Evolutionary conservation across 257 asterid genomes (phyloP).

Genomic region (Solanum phureja): DNA sequence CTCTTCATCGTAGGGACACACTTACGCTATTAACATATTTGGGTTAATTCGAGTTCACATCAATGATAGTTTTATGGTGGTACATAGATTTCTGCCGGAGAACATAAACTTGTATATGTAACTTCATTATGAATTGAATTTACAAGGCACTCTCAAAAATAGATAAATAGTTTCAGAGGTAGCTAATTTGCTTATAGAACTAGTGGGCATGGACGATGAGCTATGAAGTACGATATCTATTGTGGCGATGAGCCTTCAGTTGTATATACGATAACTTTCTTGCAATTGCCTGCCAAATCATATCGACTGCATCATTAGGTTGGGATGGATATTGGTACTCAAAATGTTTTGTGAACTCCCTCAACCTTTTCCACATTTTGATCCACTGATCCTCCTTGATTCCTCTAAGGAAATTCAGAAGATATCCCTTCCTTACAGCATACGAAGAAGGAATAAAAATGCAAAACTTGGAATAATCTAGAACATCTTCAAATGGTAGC

Average conservation of each 20-base stretch:
- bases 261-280: slow-evolving; percentile 29
- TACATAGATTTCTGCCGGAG: neutral
- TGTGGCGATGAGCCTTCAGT: slow-evolving; percentile 39
- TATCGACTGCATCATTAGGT: slow-evolving; percentile 63
- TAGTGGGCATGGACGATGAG: slow-evolving; percentile 1
- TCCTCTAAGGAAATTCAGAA: slow-evolving; percentile 58
- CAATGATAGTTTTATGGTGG: neutral
- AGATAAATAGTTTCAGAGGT: neutral
- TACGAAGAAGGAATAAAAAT: slow-evolving; percentile 44
- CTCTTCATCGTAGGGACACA: neutral
- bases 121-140: neutral
- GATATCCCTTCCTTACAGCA: slow-evolving; percentile 51
- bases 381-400: slow-evolving; percentile 31
- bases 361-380: slow-evolving; percentile 62
- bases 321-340: slow-evolving; percentile 63
- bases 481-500: slow-evolving; percentile 64
- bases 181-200: neutral
- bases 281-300: slow-evolving; percentile 72
- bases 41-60: neutral
- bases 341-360: slow-evolving; percentile 28
- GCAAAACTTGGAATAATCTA: slow-evolving; percentile 66
- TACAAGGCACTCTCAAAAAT: neutral
- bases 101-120: neutral
- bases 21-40: neutral
- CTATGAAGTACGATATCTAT: slow-evolving; percentile 41